Evolutionary conservation across 1,284 basidiomycete species (phyloP), one percentile per base, ranked within the genome.

Genomic region (Naganishia liquefaciens): DNA sequence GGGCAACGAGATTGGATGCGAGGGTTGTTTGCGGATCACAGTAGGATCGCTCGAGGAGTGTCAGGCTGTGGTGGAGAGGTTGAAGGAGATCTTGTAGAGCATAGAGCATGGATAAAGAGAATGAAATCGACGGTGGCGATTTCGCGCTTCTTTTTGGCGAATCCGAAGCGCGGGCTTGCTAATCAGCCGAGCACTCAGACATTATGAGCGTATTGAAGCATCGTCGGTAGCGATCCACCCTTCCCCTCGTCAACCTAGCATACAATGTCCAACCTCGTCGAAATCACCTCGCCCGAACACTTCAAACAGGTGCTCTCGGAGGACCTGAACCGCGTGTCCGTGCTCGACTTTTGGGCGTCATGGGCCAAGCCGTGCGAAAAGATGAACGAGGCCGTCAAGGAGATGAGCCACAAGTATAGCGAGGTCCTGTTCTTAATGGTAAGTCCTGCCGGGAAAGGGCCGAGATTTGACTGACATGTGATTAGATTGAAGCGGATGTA

Each of bases 341-440:
- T 93, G 44, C 86, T 95, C 74, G 91, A 90, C 80, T 97, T 96
- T 78, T 93, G 92, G 88, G 90, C 93, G 64, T 83, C 87, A 76
- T 96, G 91, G 91, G 93, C 92, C 0, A 89, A 87, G 69, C 91
- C 92, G 44, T 96, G 93, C 81, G 83, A 84, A 70, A 84, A 87
- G 71, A 95, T 94, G 88, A 93, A 91, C 79, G 81, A 86, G 63
- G 84, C 90, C 7, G 85, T 90, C 28, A 70, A 76, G 30, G 87
- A 88, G 71, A 82, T 93, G 39, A 85, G 91, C 1, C 83, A 82
- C 69, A 88, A 88, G 75, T 85, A 91, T 72, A 83, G 87, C 0
- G 73, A 82, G 10, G 75, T 89, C 1, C 81, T 94, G 25, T 88
- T 90, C 67, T 80, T 95, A n/a, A 84, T 87, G 75, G 90, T 89